Conservation (phyloP, 169 alveolate species). For the Cryptosporidium sp. region DNA sequence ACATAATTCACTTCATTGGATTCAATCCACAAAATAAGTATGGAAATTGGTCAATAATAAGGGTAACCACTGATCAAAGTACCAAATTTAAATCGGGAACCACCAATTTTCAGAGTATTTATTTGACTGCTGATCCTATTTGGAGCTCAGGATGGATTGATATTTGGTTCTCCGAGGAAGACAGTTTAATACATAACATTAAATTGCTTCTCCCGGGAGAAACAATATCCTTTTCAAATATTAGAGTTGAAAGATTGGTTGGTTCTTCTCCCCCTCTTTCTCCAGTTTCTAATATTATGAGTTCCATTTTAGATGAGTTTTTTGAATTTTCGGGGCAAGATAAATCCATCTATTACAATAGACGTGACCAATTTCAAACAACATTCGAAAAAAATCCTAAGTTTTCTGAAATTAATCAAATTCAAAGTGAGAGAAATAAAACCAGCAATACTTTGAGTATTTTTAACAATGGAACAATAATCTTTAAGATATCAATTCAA, state of each 20-base stretch:
- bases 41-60: conserved; percentile 48
- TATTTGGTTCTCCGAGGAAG: conserved; percentile 56
- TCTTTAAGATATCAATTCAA: conserved; percentile 17
- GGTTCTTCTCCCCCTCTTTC: not conserved
- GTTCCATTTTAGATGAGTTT: not conserved
- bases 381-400: not conserved
- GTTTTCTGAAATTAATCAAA: not conserved
- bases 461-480: conserved; percentile 30
- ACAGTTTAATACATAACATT: conserved; percentile 35
- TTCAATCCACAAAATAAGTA: conserved; percentile 33
- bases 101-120: not conserved
- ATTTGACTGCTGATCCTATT: not conserved
- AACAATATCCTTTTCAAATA: conserved; percentile 51
- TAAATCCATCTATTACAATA: conserved; percentile 6
- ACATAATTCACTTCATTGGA: conserved; percentile 37
- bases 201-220: conserved; percentile 66
- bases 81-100: not conserved
- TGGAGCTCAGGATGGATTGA: conserved; percentile 74
- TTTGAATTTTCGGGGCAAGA: not conserved
- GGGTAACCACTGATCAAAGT: conserved; percentile 6
- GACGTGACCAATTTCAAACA: not conserved
- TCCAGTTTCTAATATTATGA: conserved; percentile 11
- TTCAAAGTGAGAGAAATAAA: not conserved
- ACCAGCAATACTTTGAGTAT: conserved; percentile 6
- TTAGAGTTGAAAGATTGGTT: not conserved